phyloP scores from a whole-genome alignment of 1,284 basidiomycete genomes.

The Trametes polyzona region DNA sequence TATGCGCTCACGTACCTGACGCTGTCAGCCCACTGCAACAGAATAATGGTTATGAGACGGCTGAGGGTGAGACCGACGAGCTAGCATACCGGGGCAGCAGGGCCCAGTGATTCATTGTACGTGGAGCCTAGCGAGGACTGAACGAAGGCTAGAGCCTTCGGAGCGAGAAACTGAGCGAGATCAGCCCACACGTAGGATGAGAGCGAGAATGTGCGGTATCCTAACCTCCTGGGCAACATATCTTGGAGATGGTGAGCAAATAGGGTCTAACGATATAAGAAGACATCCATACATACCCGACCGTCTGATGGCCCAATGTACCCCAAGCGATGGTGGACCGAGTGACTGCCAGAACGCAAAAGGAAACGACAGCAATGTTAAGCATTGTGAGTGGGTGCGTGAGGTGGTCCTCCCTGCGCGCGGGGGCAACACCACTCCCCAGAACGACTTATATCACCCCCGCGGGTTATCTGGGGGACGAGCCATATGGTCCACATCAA shows the following conservation, averaged over 20 bases:
- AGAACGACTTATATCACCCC: too few species aligned
- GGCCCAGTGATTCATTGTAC: conserved; percentile 12
- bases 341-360: neutral
- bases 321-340: conserved; percentile 16
- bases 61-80: neutral
- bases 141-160: conserved; percentile 20
- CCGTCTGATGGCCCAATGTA: conserved; percentile 18
- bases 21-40: conserved; percentile 21
- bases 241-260: neutral
- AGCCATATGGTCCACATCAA: conserved; percentile 11
- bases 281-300: conserved; percentile 13
- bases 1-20: conserved; percentile 16
- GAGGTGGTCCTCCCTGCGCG: too few species aligned
- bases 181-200: too few species aligned
- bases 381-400: too few species aligned
- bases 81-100: conserved; percentile 11
- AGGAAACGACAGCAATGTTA: too few species aligned
- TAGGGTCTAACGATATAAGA: neutral
- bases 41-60: neutral
- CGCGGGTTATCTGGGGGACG: neutral
- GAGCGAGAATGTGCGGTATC: neutral
- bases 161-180: conserved; percentile 25
- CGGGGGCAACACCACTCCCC: too few species aligned
- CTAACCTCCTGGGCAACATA: conserved; percentile 20
- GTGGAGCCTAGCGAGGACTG: conserved; percentile 20